phyloP scores from a whole-genome alignment of 73 alveolate species.

The Diophrys appendiculata region DNA sequence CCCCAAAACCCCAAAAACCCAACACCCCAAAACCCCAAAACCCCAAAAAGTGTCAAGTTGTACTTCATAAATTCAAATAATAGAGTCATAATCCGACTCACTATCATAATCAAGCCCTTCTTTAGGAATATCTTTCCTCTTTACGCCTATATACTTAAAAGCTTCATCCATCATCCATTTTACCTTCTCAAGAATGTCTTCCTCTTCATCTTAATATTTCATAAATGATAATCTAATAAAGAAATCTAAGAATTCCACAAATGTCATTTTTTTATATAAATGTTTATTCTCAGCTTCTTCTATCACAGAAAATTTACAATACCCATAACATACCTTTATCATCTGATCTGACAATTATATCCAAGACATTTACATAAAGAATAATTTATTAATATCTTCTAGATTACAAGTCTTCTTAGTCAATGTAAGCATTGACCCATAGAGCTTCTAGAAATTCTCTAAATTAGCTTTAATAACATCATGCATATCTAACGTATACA shows the following conservation, averaged over 20 bases:
- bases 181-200: background rate
- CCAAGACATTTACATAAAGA: slow-evolving; percentile 7
- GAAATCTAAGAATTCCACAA: slow-evolving; percentile 3
- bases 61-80: background rate
- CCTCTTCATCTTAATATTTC: background rate
- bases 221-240: background rate
- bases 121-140: background rate
- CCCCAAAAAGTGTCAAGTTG: background rate
- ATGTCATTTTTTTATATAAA: background rate
- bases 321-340: background rate
- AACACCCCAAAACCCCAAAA: background rate
- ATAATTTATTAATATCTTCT: slow-evolving; percentile 15
- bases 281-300: background rate
- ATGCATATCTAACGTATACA: slow-evolving; percentile 41
- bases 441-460: slow-evolving; percentile 29
- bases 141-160: background rate
- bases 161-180: background rate
- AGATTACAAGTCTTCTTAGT: slow-evolving; percentile 5
- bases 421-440: slow-evolving; percentile 7
- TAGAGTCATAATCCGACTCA: background rate
- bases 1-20: background rate
- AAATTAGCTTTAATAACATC: slow-evolving; percentile 40
- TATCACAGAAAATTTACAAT: background rate
- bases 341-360: slow-evolving; percentile 8
- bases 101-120: background rate